A percentile compares a stretch with the other conserved stretches of the same genome.
These are phyloP conservation scores for Aquilaria malaccensis DNA, from an alignment of 345 rosid genomes.

Conservation along the genomic window DNA sequence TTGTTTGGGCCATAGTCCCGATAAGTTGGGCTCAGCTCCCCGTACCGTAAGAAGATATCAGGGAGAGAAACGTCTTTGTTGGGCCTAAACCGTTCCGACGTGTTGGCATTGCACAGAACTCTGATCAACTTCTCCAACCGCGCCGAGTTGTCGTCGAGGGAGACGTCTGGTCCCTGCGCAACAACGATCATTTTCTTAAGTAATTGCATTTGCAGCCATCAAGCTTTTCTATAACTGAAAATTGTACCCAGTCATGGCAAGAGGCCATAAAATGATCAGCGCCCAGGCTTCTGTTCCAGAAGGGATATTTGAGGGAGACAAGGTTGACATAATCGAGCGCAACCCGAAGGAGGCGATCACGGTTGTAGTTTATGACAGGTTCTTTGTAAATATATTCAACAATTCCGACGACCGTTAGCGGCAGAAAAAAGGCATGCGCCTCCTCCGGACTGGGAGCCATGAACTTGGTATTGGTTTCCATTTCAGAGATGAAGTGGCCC, in stretches of 20 bases:
- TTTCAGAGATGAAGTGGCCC: conserved; percentile 30
- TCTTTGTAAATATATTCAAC: conserved; percentile 14
- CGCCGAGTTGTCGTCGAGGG: conserved; percentile 21
- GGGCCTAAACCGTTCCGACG: conserved; percentile 53
- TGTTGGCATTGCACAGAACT: conserved; percentile 73
- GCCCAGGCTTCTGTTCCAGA: conserved; percentile 51
- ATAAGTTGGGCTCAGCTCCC: conserved; percentile 20
- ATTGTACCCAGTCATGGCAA: conserved; percentile 57
- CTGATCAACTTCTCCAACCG: conserved; percentile 48
- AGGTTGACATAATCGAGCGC: conserved; percentile 29
- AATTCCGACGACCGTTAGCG: conserved; percentile 19
- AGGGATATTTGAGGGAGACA: conserved; percentile 37
- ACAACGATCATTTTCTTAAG: not conserved
- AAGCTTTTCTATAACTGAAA: too few species aligned
- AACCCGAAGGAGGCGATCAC: conserved; percentile 9
- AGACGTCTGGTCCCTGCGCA: conserved; percentile 51
- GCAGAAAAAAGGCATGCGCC: conserved; percentile 31
- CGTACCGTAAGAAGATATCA: conserved; percentile 23
- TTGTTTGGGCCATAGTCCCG: conserved; percentile 17
- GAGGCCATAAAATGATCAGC: conserved; percentile 56
- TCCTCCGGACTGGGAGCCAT: conserved; percentile 20
- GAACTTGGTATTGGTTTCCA: conserved; percentile 25
- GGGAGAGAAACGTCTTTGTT: conserved; percentile 55
- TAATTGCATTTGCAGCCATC: not conserved
- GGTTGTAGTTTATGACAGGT: conserved; percentile 19